Evolutionary conservation across 495 filamentous ascomycete species (phyloP).

Genomic region (Pseudoneurospora amorphoporcata): DNA sequence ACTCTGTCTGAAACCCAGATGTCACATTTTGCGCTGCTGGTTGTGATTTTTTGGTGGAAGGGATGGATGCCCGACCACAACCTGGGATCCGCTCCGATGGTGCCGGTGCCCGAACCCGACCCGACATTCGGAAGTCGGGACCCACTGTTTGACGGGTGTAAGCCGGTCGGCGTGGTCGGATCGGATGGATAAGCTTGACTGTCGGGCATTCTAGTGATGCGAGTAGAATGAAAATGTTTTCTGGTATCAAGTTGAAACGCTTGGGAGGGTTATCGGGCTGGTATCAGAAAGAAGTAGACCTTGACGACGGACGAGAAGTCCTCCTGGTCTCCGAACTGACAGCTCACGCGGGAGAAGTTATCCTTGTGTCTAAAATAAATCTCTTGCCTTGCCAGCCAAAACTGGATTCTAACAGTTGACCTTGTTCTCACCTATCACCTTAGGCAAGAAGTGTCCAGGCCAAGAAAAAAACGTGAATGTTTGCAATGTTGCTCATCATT

Average conservation of each 20-base stretch:
- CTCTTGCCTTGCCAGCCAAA: background rate
- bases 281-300: background rate
- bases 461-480: background rate
- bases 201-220: too few relatives aligned
- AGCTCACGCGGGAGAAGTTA: background rate
- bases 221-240: too few relatives aligned
- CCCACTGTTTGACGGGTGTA: background rate
- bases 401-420: background rate
- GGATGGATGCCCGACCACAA: background rate
- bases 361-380: background rate
- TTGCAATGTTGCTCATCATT: background rate
- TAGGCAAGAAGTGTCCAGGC: background rate
- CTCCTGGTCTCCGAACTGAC: background rate
- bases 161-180: background rate
- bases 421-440: background rate
- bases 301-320: background rate
- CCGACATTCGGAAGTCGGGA: background rate
- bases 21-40: background rate
- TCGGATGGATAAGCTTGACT: background rate
- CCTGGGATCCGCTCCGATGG: background rate
- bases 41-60: background rate
- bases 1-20: background rate
- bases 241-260: background rate
- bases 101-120: background rate
- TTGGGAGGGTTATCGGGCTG: background rate